Evolutionary conservation across 208 protist species (phyloP), one percentile per base, ranked within the genome.

Genomic region (Acanthamoeba polyphaga): DNA sequence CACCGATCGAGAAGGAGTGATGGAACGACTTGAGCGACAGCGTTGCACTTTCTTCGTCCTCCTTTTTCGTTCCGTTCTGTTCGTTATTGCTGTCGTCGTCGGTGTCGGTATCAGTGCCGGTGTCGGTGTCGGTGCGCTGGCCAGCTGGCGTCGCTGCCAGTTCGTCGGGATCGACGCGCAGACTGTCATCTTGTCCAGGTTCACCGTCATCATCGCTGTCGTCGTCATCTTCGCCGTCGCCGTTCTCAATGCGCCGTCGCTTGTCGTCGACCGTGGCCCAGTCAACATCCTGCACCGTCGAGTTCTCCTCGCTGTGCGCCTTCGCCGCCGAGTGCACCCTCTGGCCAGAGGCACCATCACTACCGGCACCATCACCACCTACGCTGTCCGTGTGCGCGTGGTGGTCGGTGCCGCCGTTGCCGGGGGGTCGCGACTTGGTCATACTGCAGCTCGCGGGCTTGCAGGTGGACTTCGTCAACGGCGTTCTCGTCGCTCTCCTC

Each of bases 11-110:
- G 49, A 89, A 66, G 24, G 82, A 89, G 51, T 89, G 82, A 27
- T 89, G 82, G 29, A 89, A 89, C 17, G 53, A 68, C 82, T 66
- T 89, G 53, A 89, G 53, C 7, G 72, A 80, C 72, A 80, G 8
- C 38, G 72, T 80, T 19, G 13, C 72, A 13, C 72, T 80, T 13
- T 80, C 72, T 13, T 84, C 43, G 38, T 46, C 49, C 8, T 84
- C 76, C 22, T 84, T 55, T 38, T 55, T 68, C 58, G 12, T 24
- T 62, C 22, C 58, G 58, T 62, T 62, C 19, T 62, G 58, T 27
- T 62, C 58, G 10, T 62, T 22, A 17, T 24, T 68, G 60, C 7
- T 19, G 6, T 49, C 43, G 43, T 49, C 22, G 55, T 60, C 17
- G 62, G 6, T 24, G 4, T 60, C 15, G 55, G 15, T 22, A 2